Evolutionary conservation across 2,329 filamentous ascomycete genomes (phyloP), one percentile per base, ranked within the genome.

Genomic region (Pestalotiopsis sp.): DNA sequence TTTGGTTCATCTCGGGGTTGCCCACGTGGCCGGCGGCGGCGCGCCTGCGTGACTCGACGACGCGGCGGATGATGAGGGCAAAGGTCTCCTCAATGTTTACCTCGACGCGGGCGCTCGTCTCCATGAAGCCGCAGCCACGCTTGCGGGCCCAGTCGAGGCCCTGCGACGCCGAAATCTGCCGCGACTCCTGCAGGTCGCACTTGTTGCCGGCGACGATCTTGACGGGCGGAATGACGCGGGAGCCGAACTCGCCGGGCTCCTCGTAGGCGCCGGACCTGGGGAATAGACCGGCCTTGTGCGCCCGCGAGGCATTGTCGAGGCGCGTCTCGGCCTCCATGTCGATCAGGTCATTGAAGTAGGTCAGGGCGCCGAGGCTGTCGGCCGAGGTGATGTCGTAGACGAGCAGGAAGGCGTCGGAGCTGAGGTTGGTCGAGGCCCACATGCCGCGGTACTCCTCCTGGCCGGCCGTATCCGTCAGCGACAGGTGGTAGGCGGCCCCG

Each of bases 71-170:
- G 69, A 91, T 88, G 52, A 91, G 85, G 45, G 92, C 92, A 84
- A 96, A 96, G 0, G 93, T 95, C 86, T 96, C 93, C 79, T 96
- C 93, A 71, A 96, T 93, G 78, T 96, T 96, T 72, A 96, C 93
- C 84, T 94, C 92, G 75, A 94, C 89, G 67, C 93, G 84, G 4
- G 93, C 93, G 75, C 91, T 94, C 71, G 93, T 96, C 87, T 96
- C 93, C 93, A 96, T 96, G 82, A 96, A 96, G 52, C 93, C 93
- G 80, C 92, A 95, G 58, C 90, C 90, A 67, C 88, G 85, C 69
- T 83, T 84, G 70, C 92, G 84, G 65, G 93, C 92, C 93, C 93
- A 96, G 74, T 94, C 92, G 58, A 95, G 83, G 0, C 93, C 93
- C 68, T 87, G 83, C 57, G 90, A 86, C 6, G 92, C 92, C n/a